Conservation (phyloP, 192 early-diverging fungal species). For the Entomortierella beljakovae region DNA sequence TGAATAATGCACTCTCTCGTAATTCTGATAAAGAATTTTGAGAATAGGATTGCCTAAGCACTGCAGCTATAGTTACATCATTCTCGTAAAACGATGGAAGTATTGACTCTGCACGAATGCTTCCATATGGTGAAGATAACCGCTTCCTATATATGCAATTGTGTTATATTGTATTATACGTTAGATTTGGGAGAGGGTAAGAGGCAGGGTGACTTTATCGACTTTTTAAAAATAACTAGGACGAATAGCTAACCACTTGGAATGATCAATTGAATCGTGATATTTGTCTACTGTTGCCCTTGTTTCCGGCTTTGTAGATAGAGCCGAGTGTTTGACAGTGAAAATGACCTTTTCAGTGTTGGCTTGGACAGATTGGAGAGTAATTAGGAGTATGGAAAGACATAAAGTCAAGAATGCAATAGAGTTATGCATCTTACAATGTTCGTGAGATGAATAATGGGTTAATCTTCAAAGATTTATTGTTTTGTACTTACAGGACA, state of each 20-base stretch:
- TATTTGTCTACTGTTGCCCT: not conserved
- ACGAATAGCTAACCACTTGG: not conserved
- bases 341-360: conserved; percentile 51
- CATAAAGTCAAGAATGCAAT: not conserved
- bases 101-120: conserved; percentile 21
- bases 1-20: not conserved
- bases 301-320: not conserved
- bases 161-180: not conserved
- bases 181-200: not conserved
- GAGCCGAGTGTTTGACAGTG: not conserved
- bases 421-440: not conserved
- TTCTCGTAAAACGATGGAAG: conserved; percentile 18
- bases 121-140: conserved; percentile 25
- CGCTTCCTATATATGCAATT: conserved; percentile 13
- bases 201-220: not conserved
- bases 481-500: too few relatives aligned
- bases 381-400: not conserved
- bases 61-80: conserved; percentile 8
- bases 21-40: not conserved
- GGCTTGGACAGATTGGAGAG: not conserved
- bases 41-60: not conserved
- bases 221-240: not conserved
- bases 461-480: too few relatives aligned
- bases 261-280: conserved; percentile 14
- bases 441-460: too few relatives aligned